Evolutionary conservation across 2,329 filamentous ascomycete genomes (phyloP).

Genomic region (Amesomyces nigricolor): DNA sequence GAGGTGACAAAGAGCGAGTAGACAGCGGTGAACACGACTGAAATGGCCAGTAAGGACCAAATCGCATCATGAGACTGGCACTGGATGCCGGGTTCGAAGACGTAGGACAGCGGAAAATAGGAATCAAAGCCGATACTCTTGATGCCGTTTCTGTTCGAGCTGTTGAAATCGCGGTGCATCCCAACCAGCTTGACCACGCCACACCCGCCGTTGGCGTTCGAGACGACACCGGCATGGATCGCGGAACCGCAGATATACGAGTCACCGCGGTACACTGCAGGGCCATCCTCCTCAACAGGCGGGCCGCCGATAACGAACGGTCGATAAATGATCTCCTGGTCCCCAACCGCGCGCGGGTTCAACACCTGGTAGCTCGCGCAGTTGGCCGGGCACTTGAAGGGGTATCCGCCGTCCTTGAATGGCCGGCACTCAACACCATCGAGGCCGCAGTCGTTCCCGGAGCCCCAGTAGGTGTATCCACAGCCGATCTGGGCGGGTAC

Average conservation of each 20-base stretch:
- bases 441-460: slow-evolving; percentile 66
- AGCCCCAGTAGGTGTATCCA: slow-evolving; percentile 62
- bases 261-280: slow-evolving; percentile 73
- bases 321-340: slow-evolving; percentile 58
- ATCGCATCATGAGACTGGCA: slow-evolving; percentile 71
- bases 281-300: slow-evolving; percentile 35
- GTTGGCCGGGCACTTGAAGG: slow-evolving; percentile 70
- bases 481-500: slow-evolving; percentile 61
- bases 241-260: slow-evolving; percentile 74
- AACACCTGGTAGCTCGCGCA: slow-evolving; percentile 61
- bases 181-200: slow-evolving; percentile 65
- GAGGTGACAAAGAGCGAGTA: slow-evolving; percentile 78
- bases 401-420: slow-evolving; percentile 62
- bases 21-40: slow-evolving; percentile 69
- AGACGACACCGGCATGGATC: slow-evolving; percentile 72
- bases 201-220: slow-evolving; percentile 62
- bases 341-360: slow-evolving; percentile 70
- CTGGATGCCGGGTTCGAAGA: slow-evolving; percentile 61
- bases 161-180: slow-evolving; percentile 54
- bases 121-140: slow-evolving; percentile 73
- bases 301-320: slow-evolving; percentile 66
- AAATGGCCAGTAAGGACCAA: slow-evolving; percentile 79
- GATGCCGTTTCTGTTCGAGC: slow-evolving; percentile 67
- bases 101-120: slow-evolving; percentile 82
- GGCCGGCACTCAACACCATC: slow-evolving; percentile 71